Conservation (phyloP, 306 rosid species). For the Dalbergia cochinchinensis region DNA sequence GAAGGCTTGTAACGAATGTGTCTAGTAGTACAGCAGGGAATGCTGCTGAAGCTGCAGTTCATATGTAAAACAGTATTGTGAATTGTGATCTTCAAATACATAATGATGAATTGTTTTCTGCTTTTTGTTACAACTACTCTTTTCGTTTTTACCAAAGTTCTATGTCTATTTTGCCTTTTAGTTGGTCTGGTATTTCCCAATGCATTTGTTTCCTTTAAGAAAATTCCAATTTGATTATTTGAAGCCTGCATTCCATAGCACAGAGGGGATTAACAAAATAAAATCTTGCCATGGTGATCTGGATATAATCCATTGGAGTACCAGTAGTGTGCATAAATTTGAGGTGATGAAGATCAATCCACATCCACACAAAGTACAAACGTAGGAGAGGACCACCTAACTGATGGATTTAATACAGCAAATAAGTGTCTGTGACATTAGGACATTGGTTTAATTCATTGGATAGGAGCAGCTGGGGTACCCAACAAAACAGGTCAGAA, state of each 20-base stretch:
- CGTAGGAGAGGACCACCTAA: slow-evolving; percentile 21
- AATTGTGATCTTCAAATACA: slow-evolving; percentile 24
- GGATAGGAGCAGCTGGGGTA: background rate
- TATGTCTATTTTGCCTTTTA: background rate
- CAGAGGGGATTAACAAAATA: background rate
- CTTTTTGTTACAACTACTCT: background rate
- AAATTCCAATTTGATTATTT: background rate
- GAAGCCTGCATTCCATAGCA: background rate
- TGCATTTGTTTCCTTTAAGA: background rate
- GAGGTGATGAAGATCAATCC: background rate
- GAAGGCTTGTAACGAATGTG: slow-evolving; percentile 39
- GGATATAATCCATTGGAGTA: background rate
- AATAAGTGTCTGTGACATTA: background rate
- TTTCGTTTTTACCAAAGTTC: background rate
- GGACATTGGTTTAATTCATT: background rate
- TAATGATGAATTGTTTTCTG: slow-evolving; percentile 27
- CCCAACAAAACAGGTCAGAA: slow-evolving; percentile 29
- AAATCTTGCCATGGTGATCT: background rate
- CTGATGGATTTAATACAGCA: background rate
- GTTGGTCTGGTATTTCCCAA: background rate
- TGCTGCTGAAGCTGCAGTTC: slow-evolving; percentile 30
- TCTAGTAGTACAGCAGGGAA: slow-evolving; percentile 26
- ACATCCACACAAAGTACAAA: background rate
- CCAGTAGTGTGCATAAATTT: background rate
- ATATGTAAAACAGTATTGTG: slow-evolving; percentile 30